Percentiles rank a stretch among this genome's conserved stretches.
Evolutionary conservation across 1,139 yeast genomes (phyloP).

Genomic region (Scheffersomyces stambukii): DNA sequence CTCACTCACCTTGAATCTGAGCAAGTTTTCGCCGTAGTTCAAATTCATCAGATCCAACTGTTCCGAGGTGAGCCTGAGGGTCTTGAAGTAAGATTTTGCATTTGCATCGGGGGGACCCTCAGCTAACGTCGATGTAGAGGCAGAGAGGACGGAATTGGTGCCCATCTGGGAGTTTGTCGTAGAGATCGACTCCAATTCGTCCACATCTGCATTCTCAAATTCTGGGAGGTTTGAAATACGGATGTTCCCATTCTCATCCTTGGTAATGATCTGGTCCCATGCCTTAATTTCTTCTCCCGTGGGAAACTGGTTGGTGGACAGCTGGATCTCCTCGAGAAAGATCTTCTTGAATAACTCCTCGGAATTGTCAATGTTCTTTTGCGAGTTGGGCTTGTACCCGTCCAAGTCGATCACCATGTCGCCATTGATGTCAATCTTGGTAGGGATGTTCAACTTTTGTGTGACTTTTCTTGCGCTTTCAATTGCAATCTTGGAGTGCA

Average conservation of each 20-base stretch:
- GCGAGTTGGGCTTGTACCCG: constrained; percentile 87
- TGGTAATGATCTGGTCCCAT: constrained; percentile 36
- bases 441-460: constrained; percentile 76
- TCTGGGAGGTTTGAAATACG: constrained; percentile 39
- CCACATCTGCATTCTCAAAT: constrained; percentile 7
- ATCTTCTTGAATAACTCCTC: constrained; percentile 70
- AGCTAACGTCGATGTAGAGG: too few relatives aligned
- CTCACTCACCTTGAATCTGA: constrained; percentile 74
- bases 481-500: constrained; percentile 41
- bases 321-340: constrained; percentile 51
- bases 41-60: constrained; percentile 74
- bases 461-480: constrained; percentile 70
- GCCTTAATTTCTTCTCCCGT: constrained; percentile 25
- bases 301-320: constrained; percentile 14
- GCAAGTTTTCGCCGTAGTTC: constrained; percentile 72
- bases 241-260: constrained; percentile 71
- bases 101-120: too few relatives aligned
- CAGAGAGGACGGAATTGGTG: constrained; percentile 1
- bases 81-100: constrained; percentile 65
- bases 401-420: constrained; percentile 91
- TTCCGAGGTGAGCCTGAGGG: constrained; percentile 86
- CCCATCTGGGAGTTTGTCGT: constrained; percentile 1
- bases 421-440: constrained; percentile 85
- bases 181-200: constrained; percentile 4
- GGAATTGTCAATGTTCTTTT: constrained; percentile 62